Evolutionary conservation across 2,329 filamentous ascomycete genomes (phyloP), one percentile per base, ranked within the genome.

Genomic region (Talaromyces sp.): DNA sequence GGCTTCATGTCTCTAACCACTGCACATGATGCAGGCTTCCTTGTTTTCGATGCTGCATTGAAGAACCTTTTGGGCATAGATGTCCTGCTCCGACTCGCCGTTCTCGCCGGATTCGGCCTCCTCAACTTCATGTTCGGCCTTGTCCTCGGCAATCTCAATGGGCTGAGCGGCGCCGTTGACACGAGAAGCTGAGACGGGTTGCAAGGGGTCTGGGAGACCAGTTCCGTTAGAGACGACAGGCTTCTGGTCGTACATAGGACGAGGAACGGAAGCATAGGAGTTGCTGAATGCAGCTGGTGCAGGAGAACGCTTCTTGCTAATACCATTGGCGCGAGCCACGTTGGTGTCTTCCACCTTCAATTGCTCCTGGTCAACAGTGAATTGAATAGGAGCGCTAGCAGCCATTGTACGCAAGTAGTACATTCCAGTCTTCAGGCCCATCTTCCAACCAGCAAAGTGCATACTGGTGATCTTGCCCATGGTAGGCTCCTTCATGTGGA

Each of bases 391-490:
- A 56, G 93, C 93, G 19, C 93, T 93, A 41, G 95, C 95, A 69
- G 95, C 95, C 88, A 96, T 95, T 57, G 95, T 99, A 74, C 95
- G 92, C 72, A 99, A 89, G 82, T 99, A 99, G 89, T 99, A 99
- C 95, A 99, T 98, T 84, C 95, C 95, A 41, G 95, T 99, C 90
- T 99, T 99, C 72, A 99, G 87, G 75, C 95, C 95, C 70, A 98
- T 89, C 86, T 98, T 99, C 95, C 95, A 99, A 73, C 95, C 95
- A 58, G 95, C 87, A 77, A 99, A 99, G 84, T 99, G 95, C 95
- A 99, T 99, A 79, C 90, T 95, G 67, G 95, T 99, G 79, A 99
- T 97, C 87, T 99, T 99, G 82, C 95, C 95, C 94, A 99, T 98
- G 61, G 93, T 97, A 49, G 95, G 95, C 75, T 98, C 94, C 81